Conservation (phyloP, 345 rosid species). For the Gossypium rotundifolium region DNA sequence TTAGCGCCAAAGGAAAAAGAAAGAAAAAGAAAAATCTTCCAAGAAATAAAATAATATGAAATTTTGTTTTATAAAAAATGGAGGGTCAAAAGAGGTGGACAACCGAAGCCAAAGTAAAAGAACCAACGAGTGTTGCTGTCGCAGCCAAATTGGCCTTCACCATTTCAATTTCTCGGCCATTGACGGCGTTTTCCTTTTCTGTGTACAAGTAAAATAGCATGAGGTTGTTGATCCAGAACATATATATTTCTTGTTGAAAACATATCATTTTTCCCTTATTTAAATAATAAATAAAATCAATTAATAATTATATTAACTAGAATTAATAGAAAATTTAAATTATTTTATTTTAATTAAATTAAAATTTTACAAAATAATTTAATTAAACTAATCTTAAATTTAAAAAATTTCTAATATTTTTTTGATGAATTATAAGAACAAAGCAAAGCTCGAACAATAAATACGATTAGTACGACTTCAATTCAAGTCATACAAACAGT, state of each 20-base stretch:
- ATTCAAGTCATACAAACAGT: accelerated
- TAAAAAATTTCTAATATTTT: no score
- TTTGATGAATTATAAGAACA: no score
- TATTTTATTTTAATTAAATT: no score
- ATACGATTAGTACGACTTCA: no score
- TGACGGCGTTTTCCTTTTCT: not conserved
- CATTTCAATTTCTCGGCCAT: conserved; percentile 12
- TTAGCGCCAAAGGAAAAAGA: no score
- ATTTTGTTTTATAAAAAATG: not conserved
- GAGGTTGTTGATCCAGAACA: conserved; percentile 7
- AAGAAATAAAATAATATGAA: not conserved
- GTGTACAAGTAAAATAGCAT: not conserved
- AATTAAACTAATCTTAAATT: no score
- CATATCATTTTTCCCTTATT: no score
- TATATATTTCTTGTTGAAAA: not conserved
- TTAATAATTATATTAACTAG: no score
- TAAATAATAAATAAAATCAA: no score
- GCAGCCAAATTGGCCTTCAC: not conserved
- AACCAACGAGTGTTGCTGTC: not conserved
- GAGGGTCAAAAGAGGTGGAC: conserved; percentile 12
- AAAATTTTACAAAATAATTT: no score
- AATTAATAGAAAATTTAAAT: no score
- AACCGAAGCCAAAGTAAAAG: not conserved
- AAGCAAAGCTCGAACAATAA: no score
- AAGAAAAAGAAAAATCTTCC: not conserved